Evolutionary conservation across 257 asterid genomes (phyloP).

Genomic region (Paulownia fortunei): DNA sequence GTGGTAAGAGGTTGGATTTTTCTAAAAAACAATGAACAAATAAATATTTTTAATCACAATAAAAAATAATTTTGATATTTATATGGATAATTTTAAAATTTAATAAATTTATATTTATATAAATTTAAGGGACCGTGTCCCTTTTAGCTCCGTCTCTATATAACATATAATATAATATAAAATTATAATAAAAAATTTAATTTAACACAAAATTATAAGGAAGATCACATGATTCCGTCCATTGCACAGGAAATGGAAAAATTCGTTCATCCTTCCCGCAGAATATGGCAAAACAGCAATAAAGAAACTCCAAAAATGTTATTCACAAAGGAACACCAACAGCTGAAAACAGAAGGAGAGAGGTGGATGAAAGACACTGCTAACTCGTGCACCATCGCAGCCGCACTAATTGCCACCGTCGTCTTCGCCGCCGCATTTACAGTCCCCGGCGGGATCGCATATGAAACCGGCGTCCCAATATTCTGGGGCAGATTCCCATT

Average conservation of each 20-base stretch:
- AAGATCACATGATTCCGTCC: too few relatives aligned
- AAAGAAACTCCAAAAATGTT: slow-evolving; percentile 18
- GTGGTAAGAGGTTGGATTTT: too few relatives aligned
- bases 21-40: too few relatives aligned
- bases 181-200: too few relatives aligned
- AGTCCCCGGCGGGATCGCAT: slow-evolving; percentile 25
- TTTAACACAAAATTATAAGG: too few relatives aligned
- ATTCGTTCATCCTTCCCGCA: not conserved
- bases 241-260: slow-evolving; percentile 37
- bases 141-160: too few relatives aligned
- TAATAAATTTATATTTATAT: too few relatives aligned
- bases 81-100: too few relatives aligned
- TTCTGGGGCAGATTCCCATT: not conserved
- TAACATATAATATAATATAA: too few relatives aligned
- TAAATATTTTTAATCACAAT: too few relatives aligned
- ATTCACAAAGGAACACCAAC: slow-evolving; percentile 29
- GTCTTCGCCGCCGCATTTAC: slow-evolving; percentile 36
- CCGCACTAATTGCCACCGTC: slow-evolving; percentile 37
- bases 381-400: slow-evolving; percentile 27
- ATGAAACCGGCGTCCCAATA: not conserved
- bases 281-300: not conserved
- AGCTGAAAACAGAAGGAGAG: slow-evolving; percentile 29
- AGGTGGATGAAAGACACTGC: slow-evolving; percentile 43
- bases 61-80: too few relatives aligned
- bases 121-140: too few relatives aligned